Conservation (phyloP, 176 grass and related monocot species). For the Stipa capillata region DNA sequence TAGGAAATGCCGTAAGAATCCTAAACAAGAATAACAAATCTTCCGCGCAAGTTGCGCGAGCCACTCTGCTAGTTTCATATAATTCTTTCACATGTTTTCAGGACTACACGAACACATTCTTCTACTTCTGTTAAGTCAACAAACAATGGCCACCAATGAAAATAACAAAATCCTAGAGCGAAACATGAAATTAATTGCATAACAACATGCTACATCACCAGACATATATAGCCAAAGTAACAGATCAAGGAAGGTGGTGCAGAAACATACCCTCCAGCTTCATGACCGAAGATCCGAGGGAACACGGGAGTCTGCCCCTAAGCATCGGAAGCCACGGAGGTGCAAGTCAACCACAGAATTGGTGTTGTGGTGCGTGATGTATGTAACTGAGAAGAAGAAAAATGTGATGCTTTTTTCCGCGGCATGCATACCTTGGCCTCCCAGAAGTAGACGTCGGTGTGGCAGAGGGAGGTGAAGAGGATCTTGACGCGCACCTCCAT, state of each 20-base stretch:
- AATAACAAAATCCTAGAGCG: neutral
- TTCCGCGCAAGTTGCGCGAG: too few species aligned
- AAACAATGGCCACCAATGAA: neutral
- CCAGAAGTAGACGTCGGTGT: slow-evolving; percentile 93
- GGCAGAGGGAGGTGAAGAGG: slow-evolving; percentile 74
- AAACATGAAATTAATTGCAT: neutral
- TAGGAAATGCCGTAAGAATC: too few species aligned
- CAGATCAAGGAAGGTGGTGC: neutral
- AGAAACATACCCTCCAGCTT: slow-evolving; percentile 69
- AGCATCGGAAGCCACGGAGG: neutral
- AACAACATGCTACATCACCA: neutral
- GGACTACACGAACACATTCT: neutral
- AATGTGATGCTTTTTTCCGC: neutral
- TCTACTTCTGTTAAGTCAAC: neutral
- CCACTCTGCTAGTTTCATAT: too few species aligned
- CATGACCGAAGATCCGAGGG: slow-evolving; percentile 93
- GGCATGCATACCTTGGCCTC: slow-evolving; percentile 66
- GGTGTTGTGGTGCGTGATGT: too few species aligned
- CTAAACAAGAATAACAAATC: too few species aligned
- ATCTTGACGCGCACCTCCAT: slow-evolving; percentile 87
- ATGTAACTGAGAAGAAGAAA: neutral
- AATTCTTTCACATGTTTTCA: neutral
- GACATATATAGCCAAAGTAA: neutral
- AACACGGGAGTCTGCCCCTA: slow-evolving; percentile 82
- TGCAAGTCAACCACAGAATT: slow-evolving; percentile 17